A percentile compares a stretch with the other conserved stretches of the same genome.
Evolutionary conservation across 257 asterid genomes (phyloP).

Genomic region (Solanum okadae): DNA sequence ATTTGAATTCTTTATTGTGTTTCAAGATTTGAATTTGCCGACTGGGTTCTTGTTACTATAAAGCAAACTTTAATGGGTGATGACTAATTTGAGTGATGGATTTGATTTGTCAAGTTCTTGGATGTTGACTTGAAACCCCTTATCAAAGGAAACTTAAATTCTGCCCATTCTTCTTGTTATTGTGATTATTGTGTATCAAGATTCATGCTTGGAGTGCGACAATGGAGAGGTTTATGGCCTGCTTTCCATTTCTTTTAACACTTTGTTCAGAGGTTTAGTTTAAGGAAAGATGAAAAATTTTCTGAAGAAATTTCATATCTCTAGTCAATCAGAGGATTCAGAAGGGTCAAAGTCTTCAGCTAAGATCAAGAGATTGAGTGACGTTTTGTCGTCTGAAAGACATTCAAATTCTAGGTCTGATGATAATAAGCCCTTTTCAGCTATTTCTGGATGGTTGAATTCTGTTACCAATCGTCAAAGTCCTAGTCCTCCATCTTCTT

Average conservation of each 20-base stretch:
- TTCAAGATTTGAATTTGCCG: background rate
- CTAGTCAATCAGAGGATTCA: slow-evolving; percentile 64
- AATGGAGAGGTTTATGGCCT: slow-evolving; percentile 51
- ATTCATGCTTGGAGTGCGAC: slow-evolving; percentile 44
- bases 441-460: slow-evolving; percentile 90
- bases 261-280: slow-evolving; percentile 8
- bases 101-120: slow-evolving; percentile 1
- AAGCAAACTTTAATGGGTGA: slow-evolving; percentile 12
- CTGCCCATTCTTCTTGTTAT: slow-evolving; percentile 4
- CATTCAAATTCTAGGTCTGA: slow-evolving; percentile 11
- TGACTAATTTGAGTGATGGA: slow-evolving; percentile 1
- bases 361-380: slow-evolving; percentile 39
- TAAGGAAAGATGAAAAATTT: slow-evolving; percentile 52
- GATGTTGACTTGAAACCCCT: slow-evolving; percentile 24
- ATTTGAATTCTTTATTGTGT: background rate
- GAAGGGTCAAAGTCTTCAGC: slow-evolving; percentile 62
- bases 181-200: slow-evolving; percentile 12
- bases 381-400: slow-evolving; percentile 31
- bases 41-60: background rate
- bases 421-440: slow-evolving; percentile 49
- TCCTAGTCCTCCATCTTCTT: slow-evolving; percentile 65
- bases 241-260: slow-evolving; percentile 41
- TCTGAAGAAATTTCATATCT: slow-evolving; percentile 74
- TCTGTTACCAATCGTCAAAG: slow-evolving; percentile 53
- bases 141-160: background rate